Evolutionary conservation across 257 asterid genomes (phyloP).

Genomic region (Capsicum rhomboideum): DNA sequence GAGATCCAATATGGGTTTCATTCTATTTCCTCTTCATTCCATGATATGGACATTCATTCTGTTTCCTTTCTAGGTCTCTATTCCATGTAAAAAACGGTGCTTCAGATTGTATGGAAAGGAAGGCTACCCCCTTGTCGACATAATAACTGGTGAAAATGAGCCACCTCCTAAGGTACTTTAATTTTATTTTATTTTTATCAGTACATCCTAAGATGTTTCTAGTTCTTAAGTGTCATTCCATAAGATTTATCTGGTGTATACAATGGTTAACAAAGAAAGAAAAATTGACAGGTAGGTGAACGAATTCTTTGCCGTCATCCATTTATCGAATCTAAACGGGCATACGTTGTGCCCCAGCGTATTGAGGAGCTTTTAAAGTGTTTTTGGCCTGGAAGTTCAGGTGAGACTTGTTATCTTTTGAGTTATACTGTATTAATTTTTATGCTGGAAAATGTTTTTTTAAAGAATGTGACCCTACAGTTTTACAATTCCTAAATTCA

Average conservation of each 20-base stretch:
- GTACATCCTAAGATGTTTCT: background rate
- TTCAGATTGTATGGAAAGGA: slow-evolving; percentile 90
- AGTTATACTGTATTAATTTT: background rate
- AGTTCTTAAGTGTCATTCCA: background rate
- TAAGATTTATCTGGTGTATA: background rate
- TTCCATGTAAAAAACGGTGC: slow-evolving; percentile 92
- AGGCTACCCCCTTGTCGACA: slow-evolving; percentile 90
- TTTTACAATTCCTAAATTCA: background rate
- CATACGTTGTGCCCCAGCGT: slow-evolving; percentile 79
- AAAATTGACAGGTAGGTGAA: slow-evolving; percentile 50
- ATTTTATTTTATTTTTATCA: background rate
- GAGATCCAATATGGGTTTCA: background rate
- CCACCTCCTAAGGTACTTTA: slow-evolving; percentile 78
- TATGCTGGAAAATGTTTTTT: background rate
- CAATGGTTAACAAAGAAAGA: background rate
- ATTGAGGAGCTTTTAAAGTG: slow-evolving; percentile 94
- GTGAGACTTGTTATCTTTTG: slow-evolving; percentile 16
- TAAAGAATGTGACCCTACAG: background rate
- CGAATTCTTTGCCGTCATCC: slow-evolving; percentile 91
- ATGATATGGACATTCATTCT: background rate
- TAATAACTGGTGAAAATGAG: slow-evolving; percentile 85
- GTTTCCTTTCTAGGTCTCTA: slow-evolving; percentile 60
- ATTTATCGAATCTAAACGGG: slow-evolving; percentile 84
- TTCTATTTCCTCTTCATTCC: background rate
- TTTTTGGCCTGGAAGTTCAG: slow-evolving; percentile 84